Percentiles rank a stretch among this genome's conserved stretches.
These are phyloP conservation scores for Drechslera avenae DNA, from an alignment of 2,329 filamentous ascomycete species.

Conservation along the genomic window DNA sequence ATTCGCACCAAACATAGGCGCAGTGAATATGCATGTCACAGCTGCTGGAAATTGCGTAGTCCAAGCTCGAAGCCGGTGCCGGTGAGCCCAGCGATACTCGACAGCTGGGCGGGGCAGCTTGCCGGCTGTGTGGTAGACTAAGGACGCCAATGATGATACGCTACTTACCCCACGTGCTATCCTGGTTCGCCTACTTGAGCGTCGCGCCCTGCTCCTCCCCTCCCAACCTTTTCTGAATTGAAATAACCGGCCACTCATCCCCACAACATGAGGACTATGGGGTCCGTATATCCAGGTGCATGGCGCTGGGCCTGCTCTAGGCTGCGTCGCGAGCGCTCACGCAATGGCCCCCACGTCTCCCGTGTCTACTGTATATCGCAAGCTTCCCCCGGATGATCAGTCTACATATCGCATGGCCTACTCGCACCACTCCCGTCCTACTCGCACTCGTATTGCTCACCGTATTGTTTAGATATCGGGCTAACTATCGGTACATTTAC, in stretches of 20 bases:
- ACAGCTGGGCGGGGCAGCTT: conserved; percentile 16
- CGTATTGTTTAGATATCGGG: background rate
- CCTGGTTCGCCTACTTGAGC: conserved; percentile 18
- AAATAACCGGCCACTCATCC: conserved; percentile 19
- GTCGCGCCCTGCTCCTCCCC: conserved; percentile 10
- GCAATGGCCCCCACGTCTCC: conserved; percentile 29
- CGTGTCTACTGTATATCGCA: conserved; percentile 26
- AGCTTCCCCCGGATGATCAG: conserved; percentile 23
- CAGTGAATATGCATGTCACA: conserved; percentile 22
- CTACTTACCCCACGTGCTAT: conserved; percentile 31
- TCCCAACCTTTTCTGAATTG: conserved; percentile 19
- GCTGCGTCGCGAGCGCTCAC: conserved; percentile 12
- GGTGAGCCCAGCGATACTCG: conserved; percentile 7
- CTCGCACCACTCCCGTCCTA: background rate
- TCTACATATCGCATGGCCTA: conserved; percentile 3
- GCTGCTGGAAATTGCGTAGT: conserved; percentile 15
- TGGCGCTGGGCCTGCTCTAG: conserved; percentile 27
- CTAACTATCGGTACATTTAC: background rate
- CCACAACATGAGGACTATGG: conserved; percentile 20
- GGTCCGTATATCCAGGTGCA: conserved; percentile 24
- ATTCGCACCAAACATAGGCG: conserved; percentile 12
- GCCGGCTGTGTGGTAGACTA: conserved; percentile 5
- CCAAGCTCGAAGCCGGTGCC: conserved; percentile 1
- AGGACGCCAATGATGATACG: conserved; percentile 30
- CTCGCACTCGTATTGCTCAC: background rate